Evolutionary conservation across 2,329 filamentous ascomycete genomes (phyloP).

Genomic region (Colletotrichum higginsianum): DNA sequence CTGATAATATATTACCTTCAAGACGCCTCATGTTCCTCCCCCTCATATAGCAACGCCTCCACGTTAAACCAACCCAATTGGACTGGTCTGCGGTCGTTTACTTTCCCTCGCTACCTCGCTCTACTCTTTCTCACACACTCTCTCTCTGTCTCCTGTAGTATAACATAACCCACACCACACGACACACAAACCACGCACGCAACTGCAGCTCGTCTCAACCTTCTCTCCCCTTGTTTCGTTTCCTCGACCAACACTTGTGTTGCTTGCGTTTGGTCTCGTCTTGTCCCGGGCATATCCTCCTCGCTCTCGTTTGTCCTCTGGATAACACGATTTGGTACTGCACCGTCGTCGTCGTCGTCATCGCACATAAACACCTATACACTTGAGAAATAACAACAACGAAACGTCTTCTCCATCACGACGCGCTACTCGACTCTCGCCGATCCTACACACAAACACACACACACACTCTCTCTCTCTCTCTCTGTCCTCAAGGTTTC

Average conservation of each 20-base stretch:
- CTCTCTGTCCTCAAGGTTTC: constrained; percentile 22
- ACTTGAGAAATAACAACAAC: constrained; percentile 8
- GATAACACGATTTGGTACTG: not conserved
- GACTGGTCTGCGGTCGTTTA: constrained; percentile 32
- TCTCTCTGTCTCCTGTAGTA: constrained; percentile 17
- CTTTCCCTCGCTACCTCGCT: constrained; percentile 10
- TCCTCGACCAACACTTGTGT: constrained; percentile 21
- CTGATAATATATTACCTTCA: constrained; percentile 47
- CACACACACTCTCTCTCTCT: no score
- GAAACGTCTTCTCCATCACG: not conserved
- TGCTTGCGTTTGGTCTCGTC: constrained; percentile 28
- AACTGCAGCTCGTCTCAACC: constrained; percentile 39
- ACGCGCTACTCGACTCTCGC: constrained; percentile 12
- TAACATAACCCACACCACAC: constrained; percentile 33
- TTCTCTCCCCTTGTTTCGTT: constrained; percentile 36
- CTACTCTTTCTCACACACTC: no score
- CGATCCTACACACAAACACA: constrained; percentile 4
- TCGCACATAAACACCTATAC: constrained; percentile 6
- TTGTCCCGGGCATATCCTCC: constrained; percentile 13
- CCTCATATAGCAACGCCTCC: constrained; percentile 40
- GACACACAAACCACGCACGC: constrained; percentile 12
- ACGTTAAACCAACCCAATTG: constrained; percentile 40
- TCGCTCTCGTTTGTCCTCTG: constrained; percentile 23
- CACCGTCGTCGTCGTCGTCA: constrained; percentile 24
- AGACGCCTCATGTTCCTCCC: constrained; percentile 40